Conservation (phyloP, 208 protist species). For the Hexamita inflata region DNA sequence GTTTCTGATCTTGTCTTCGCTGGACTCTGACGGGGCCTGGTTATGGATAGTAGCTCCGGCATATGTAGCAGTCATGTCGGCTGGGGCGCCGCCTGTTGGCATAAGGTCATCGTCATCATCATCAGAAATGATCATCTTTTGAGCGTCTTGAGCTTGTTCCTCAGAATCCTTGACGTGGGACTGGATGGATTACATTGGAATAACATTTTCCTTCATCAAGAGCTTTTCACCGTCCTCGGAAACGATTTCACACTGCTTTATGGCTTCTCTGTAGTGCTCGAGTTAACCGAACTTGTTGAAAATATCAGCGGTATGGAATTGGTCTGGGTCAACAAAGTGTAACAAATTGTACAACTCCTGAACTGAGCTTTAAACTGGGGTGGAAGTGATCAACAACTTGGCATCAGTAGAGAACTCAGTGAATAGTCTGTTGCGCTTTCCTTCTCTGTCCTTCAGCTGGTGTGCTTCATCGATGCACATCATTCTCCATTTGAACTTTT, state of each 20-base stretch:
- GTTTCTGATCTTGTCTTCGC: not conserved
- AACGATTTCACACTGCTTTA: no score
- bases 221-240: no score
- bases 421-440: not conserved
- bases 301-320: not conserved
- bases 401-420: not conserved
- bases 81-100: no score
- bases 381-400: constrained; percentile 43
- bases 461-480: constrained; percentile 37
- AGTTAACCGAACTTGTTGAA: not conserved
- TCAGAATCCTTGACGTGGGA: no score
- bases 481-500: constrained; percentile 20
- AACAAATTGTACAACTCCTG: constrained; percentile 46
- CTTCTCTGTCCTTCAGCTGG: constrained; percentile 28
- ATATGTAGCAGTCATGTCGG: not conserved
- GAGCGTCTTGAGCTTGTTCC: no score
- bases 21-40: not conserved
- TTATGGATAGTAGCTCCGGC: not conserved
- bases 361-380: constrained; percentile 45
- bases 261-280: not conserved
- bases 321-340: constrained; percentile 35
- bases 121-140: no score
- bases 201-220: no score
- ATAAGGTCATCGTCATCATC: no score
- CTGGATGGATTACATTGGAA: no score